phyloP scores from a whole-genome alignment of 371 early-diverging fungal genomes.

The Circinella minor region DNA sequence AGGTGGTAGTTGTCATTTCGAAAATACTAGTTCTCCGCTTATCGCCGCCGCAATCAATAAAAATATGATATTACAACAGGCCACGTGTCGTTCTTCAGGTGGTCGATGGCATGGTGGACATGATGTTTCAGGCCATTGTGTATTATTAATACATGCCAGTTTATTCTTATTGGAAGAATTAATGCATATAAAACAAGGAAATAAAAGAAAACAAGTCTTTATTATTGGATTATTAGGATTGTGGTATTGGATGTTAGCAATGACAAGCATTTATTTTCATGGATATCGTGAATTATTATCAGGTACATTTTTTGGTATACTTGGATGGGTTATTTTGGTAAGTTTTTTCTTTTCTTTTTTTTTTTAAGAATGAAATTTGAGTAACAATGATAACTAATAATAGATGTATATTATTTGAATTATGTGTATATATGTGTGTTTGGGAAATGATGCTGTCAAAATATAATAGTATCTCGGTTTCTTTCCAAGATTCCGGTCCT shows the following conservation, averaged over 20 bases:
- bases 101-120: conserved; percentile 80
- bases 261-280: conserved; percentile 83
- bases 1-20: conserved; percentile 66
- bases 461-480: not conserved
- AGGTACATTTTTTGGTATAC: conserved; percentile 71
- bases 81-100: conserved; percentile 64
- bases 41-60: not conserved
- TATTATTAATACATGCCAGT: conserved; percentile 85
- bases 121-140: conserved; percentile 90
- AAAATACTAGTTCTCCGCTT: not conserved
- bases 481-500: not conserved
- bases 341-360: conserved; percentile 13
- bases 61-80: conserved; percentile 30
- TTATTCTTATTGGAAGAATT: conserved; percentile 82
- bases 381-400: too few relatives aligned
- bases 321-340: conserved; percentile 69
- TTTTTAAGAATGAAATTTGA: not conserved
- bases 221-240: conserved; percentile 46
- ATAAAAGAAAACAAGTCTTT: conserved; percentile 21
- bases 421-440: too few relatives aligned
- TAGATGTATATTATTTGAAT: too few relatives aligned
- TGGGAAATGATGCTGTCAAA: too few relatives aligned
- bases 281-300: conserved; percentile 69
- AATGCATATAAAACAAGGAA: not conserved
- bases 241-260: conserved; percentile 79